A percentile compares a stretch with the other conserved stretches of the same genome.
Evolutionary conservation across 768 basidiomycete genomes (phyloP).

Genomic region (Agaricus sinodeliciosus): DNA sequence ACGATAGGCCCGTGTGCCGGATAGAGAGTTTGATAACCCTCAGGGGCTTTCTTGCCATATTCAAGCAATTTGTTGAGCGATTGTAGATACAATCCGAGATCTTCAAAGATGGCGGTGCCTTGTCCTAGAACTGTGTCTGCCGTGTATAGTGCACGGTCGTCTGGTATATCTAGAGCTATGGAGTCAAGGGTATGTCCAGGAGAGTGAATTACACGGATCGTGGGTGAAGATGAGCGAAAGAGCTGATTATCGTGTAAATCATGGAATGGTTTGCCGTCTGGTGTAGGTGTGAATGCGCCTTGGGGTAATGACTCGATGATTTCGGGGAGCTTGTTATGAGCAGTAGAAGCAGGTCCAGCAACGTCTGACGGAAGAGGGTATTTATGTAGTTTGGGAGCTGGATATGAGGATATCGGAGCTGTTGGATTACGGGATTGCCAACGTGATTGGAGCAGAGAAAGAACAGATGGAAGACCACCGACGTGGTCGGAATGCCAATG

Average conservation of each 20-base stretch:
- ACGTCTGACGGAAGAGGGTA: constrained; percentile 35
- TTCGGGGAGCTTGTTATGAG: constrained; percentile 31
- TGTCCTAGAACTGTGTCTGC: constrained; percentile 89
- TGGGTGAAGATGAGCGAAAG: constrained; percentile 28
- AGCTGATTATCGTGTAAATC: constrained; percentile 52
- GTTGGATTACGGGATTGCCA: constrained; percentile 48
- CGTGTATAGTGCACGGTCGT: constrained; percentile 76
- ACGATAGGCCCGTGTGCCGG: constrained; percentile 88
- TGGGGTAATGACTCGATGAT: constrained; percentile 33
- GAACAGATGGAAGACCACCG: constrained; percentile 65
- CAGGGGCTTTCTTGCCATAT: constrained; percentile 24
- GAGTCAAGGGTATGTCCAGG: constrained; percentile 93
- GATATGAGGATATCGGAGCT: constrained; percentile 31
- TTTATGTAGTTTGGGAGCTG: constrained; percentile 72
- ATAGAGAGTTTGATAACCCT: constrained; percentile 52
- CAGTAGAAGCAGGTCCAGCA: constrained; percentile 14
- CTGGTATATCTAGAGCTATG: constrained; percentile 61
- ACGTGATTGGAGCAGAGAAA: constrained; percentile 55
- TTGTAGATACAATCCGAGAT: constrained; percentile 63
- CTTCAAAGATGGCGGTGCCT: constrained; percentile 85
- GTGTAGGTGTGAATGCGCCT: constrained; percentile 39
- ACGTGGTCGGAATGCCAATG: constrained; percentile 90
- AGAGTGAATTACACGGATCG: constrained; percentile 68
- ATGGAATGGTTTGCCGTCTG: constrained; percentile 43
- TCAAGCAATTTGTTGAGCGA: constrained; percentile 55